A percentile compares a stretch with the other conserved stretches of the same genome.
Evolutionary conservation across 139 green algal genomes (phyloP).

Genomic region (Chlorella vulgaris): DNA sequence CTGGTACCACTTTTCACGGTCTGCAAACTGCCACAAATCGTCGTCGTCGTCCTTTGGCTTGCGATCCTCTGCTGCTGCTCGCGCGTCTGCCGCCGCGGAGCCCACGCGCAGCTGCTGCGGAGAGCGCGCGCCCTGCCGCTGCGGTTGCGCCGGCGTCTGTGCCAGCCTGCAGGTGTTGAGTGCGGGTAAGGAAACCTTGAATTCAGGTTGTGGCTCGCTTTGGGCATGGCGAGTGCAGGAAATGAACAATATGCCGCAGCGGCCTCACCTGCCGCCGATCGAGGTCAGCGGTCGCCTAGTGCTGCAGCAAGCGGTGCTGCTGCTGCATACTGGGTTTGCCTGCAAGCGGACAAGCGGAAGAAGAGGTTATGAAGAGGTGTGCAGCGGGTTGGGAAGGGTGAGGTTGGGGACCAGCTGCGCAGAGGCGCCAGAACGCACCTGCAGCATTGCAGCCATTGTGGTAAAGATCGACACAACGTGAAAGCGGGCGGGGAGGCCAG

Average conservation of each 20-base stretch:
- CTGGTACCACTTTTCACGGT: slow-evolving; percentile 40
- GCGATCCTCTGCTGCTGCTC: neutral
- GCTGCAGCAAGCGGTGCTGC: neutral
- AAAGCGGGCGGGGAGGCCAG: too few relatives aligned
- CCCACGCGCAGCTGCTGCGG: neutral
- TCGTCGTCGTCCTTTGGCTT: slow-evolving; percentile 3
- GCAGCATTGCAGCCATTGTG: neutral
- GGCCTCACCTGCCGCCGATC: neutral
- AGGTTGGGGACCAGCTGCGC: neutral
- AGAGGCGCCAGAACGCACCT: neutral
- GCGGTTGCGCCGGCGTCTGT: neutral
- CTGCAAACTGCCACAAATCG: slow-evolving; percentile 46
- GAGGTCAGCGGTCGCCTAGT: neutral
- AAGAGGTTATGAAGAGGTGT: neutral
- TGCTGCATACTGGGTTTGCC: neutral
- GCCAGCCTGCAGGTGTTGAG: neutral
- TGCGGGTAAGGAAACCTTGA: too few relatives aligned
- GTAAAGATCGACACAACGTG: too few relatives aligned
- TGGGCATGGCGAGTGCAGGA: too few relatives aligned
- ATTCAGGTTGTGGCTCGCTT: too few relatives aligned
- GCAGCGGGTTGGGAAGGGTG: neutral
- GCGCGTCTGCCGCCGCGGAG: neutral
- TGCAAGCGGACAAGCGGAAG: neutral
- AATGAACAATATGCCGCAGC: too few relatives aligned
- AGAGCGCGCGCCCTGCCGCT: neutral